These are phyloP conservation scores for Fusarium oxysporum DNA, from an alignment of 2,329 filamentous ascomycete genomes.

Conservation along the genomic window DNA sequence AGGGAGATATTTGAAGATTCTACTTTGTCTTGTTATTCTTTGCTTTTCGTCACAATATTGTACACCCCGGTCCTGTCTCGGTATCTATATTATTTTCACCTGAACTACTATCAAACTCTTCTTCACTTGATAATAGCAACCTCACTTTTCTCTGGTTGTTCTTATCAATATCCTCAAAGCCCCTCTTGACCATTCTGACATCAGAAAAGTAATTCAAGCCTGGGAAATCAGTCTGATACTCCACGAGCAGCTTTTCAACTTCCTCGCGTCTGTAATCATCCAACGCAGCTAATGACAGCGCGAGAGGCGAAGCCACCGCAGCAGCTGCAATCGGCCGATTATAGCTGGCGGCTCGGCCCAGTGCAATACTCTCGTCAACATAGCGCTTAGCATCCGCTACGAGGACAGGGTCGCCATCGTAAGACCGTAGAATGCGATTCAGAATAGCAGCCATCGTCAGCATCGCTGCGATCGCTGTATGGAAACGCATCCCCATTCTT, in stretches of 20 bases:
- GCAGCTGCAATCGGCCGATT: slow-evolving; percentile 17
- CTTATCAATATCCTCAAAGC: neutral
- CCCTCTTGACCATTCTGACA: neutral
- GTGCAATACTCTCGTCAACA: neutral
- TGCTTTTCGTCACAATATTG: neutral
- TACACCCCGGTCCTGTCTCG: neutral
- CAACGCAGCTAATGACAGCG: neutral
- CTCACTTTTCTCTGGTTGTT: neutral
- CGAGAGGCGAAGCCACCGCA: neutral
- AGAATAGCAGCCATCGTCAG: neutral
- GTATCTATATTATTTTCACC: rapidly evolving
- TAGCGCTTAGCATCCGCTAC: neutral
- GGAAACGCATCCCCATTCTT: slow-evolving; percentile 2
- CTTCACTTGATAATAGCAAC: rapidly evolving
- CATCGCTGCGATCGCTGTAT: neutral
- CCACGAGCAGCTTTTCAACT: neutral
- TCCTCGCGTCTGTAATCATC: neutral
- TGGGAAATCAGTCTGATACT: slow-evolving; percentile 8
- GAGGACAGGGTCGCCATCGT: neutral
- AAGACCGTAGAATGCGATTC: slow-evolving; percentile 1
- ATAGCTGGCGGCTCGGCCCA: neutral
- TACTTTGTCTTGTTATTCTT: neutral
- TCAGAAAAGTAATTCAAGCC: neutral
- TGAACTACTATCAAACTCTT: rapidly evolving
- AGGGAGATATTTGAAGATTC: neutral